A percentile compares a stretch with the other conserved stretches of the same genome.
Conservation (phyloP, 2,329 filamentous ascomycete genomes). For the Paecilomyces sp. region DNA sequence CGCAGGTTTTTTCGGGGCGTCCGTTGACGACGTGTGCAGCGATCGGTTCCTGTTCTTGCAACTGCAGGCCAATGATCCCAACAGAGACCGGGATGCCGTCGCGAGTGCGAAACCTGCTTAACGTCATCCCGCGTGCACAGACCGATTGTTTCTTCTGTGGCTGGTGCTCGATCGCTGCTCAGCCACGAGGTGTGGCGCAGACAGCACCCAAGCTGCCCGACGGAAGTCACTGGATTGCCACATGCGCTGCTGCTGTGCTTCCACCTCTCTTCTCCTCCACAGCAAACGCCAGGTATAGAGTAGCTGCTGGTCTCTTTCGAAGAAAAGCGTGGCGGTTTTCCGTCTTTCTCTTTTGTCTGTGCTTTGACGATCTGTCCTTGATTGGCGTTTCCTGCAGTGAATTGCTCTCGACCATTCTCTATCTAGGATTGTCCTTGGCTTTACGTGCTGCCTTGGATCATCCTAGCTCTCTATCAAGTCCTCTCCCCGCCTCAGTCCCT, state of each 20-base stretch:
- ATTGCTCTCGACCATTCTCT: neutral
- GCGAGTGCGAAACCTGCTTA: neutral
- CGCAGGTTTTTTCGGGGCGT: neutral
- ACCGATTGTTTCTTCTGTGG: neutral
- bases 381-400: neutral
- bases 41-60: neutral
- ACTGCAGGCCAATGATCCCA: neutral
- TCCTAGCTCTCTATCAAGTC: conserved; percentile 2
- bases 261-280: neutral
- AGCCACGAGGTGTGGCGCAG: neutral
- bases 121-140: conserved; percentile 5
- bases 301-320: neutral
- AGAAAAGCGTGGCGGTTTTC: neutral
- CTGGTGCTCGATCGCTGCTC: neutral
- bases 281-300: neutral
- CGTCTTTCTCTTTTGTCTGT: neutral
- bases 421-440: neutral
- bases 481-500: conserved; percentile 13
- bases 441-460: neutral
- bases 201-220: neutral
- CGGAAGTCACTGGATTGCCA: neutral
- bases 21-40: neutral
- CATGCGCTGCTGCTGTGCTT: neutral
- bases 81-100: neutral
- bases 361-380: neutral